Percentiles rank a stretch among this genome's conserved stretches.
Conservation (phyloP, 2,329 filamentous ascomycete species). For the Curvularia verruculosa region DNA sequence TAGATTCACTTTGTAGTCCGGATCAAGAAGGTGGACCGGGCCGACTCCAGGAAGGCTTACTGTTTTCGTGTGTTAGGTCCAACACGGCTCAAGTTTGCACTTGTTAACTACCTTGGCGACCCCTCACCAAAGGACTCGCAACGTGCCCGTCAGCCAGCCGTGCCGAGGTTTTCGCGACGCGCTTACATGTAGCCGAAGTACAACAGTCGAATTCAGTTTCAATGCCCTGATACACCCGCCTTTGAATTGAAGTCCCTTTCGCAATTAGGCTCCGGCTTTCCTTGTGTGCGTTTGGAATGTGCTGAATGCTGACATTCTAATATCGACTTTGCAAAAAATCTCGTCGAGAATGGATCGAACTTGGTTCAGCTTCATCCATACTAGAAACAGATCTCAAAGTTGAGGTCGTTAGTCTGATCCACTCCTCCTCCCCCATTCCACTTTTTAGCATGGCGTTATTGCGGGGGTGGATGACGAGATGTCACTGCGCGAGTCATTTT, state of each 20-base stretch:
- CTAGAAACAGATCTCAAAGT: neutral
- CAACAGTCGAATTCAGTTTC: neutral
- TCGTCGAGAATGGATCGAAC: neutral
- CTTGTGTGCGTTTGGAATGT: neutral
- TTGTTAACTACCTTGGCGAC: neutral
- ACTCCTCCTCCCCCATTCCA: conserved; percentile 4
- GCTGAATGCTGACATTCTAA: neutral
- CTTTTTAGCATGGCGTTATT: conserved; percentile 19
- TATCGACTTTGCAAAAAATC: neutral
- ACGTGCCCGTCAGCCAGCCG: neutral
- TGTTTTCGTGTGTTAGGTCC: neutral
- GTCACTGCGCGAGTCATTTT: conserved; percentile 4
- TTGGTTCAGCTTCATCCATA: neutral
- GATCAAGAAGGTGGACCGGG: conserved; percentile 1
- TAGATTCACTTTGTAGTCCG: conserved; percentile 39
- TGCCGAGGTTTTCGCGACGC: conserved; percentile 1
- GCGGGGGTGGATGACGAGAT: conserved; percentile 17
- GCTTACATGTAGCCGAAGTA: neutral
- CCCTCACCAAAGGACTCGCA: neutral
- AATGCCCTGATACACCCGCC: neutral
- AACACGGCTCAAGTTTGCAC: neutral
- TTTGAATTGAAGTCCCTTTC: neutral
- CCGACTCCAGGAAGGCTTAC: neutral
- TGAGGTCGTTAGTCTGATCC: conserved; percentile 9
- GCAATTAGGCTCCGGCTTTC: neutral